Evolutionary conservation across 179 eudicot genomes (phyloP).

Genomic region (Corrigiola litoralis): DNA sequence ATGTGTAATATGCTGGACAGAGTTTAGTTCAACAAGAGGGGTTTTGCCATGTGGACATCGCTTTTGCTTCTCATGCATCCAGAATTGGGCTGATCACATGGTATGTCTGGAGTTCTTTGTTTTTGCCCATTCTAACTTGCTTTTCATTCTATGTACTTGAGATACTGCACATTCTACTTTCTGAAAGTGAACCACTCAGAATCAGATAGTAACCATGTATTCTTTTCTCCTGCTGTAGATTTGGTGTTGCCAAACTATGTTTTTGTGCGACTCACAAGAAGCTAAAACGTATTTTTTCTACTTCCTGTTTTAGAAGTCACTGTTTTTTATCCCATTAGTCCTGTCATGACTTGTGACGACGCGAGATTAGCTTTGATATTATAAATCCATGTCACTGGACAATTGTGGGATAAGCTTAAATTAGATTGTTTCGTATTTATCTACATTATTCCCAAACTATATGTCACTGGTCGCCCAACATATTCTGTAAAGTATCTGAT

Average conservation of each 20-base stretch:
- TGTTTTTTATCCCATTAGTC: not conserved
- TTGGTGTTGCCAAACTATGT: no score
- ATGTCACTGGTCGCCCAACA: not conserved
- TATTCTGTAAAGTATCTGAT: not conserved
- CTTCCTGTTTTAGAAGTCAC: not conserved
- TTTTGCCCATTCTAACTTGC: constrained; percentile 4
- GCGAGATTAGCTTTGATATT: no score
- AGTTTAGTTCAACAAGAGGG: constrained; percentile 71
- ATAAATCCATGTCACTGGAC: no score
- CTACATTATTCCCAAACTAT: not conserved
- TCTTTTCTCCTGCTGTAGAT: no score
- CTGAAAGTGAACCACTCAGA: not conserved
- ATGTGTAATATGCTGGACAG: constrained; percentile 89
- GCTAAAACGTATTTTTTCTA: no score
- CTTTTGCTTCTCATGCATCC: constrained; percentile 89
- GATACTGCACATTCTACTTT: not conserved
- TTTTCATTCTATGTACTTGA: not conserved
- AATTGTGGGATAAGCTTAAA: no score
- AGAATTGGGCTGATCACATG: constrained; percentile 77
- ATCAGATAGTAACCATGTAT: no score
- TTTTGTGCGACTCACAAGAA: no score
- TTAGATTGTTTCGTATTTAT: not conserved
- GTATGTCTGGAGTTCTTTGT: constrained; percentile 33
- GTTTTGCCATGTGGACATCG: constrained; percentile 91
- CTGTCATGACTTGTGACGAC: not conserved